Conservation (phyloP, 768 basidiomycete species). For the Termitomyces eurrhizus region DNA sequence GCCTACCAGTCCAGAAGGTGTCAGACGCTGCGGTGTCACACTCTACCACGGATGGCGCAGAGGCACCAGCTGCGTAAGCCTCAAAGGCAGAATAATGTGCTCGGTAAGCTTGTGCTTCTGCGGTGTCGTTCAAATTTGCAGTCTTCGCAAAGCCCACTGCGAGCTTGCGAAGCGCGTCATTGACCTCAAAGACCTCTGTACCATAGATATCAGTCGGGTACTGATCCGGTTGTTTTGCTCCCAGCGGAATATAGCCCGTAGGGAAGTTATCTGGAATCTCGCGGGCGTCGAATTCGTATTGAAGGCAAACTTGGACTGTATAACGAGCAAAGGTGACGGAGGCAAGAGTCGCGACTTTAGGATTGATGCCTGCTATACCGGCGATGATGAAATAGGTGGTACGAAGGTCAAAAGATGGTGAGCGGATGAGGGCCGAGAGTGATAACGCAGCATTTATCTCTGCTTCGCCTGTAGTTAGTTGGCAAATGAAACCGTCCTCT, state of each 20-base stretch:
- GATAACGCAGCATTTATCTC: background rate
- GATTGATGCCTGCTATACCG: background rate
- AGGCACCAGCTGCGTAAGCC: background rate
- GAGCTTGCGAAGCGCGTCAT: constrained; percentile 9
- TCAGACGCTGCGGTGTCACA: constrained; percentile 13
- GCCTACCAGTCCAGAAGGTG: constrained; percentile 6
- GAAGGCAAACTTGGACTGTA: constrained; percentile 9
- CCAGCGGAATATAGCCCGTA: constrained; percentile 12
- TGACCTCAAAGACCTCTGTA: constrained; percentile 14
- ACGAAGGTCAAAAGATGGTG: background rate
- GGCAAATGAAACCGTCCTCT: background rate
- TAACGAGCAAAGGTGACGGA: constrained; percentile 13
- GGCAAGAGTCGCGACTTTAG: constrained; percentile 6
- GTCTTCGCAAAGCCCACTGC: background rate
- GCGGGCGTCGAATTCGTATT: constrained; percentile 14
- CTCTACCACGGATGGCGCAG: constrained; percentile 10
- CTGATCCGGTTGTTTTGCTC: constrained; percentile 3
- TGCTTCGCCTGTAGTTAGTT: background rate
- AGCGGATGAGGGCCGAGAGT: background rate
- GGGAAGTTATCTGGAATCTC: constrained; percentile 8
- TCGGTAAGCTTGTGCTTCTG: background rate
- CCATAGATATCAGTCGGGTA: constrained; percentile 10
- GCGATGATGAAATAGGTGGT: background rate
- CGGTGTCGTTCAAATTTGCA: constrained; percentile 2
- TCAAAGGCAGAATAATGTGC: background rate